A percentile compares a stretch with the other conserved stretches of the same genome.
phyloP scores from a whole-genome alignment of 2,329 filamentous ascomycete genomes.

The Grosmannia penicillata region DNA sequence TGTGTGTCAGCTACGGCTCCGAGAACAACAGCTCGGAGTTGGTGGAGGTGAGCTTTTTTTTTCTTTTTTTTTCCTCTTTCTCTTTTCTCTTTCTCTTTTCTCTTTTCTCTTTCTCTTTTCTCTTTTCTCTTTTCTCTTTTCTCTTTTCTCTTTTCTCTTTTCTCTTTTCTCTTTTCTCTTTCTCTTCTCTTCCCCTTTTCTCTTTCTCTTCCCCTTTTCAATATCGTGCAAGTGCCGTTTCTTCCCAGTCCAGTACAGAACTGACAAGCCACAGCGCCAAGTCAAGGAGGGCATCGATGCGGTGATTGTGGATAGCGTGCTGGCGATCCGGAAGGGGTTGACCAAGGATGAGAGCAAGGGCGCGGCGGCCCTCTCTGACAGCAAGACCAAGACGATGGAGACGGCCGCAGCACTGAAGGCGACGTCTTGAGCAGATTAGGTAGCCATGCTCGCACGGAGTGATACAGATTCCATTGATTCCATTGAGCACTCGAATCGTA shows the following conservation, averaged over 20 bases:
- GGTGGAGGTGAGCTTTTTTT: conserved; percentile 53
- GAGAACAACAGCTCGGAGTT: conserved; percentile 78
- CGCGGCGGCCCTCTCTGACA: not conserved
- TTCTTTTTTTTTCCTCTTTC: not conserved
- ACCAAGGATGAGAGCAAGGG: conserved; percentile 27
- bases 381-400: not conserved
- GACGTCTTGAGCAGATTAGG: too few relatives aligned
- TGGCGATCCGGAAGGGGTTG: conserved; percentile 82
- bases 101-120: not conserved
- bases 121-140: not conserved
- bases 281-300: conserved; percentile 93
- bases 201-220: too few relatives aligned
- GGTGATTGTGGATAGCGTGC: conserved; percentile 89
- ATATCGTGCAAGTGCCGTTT: too few relatives aligned
- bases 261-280: conserved; percentile 47
- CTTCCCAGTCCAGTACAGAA: too few relatives aligned
- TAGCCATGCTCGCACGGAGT: too few relatives aligned
- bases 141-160: not conserved
- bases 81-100: not conserved
- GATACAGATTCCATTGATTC: too few relatives aligned
- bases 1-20: conserved; percentile 88
- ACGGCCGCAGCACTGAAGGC: too few relatives aligned
- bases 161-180: not conserved
- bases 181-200: not conserved
- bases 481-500: too few relatives aligned